phyloP scores from a whole-genome alignment of 495 filamentous ascomycete species.

The Tuber magnatum region DNA sequence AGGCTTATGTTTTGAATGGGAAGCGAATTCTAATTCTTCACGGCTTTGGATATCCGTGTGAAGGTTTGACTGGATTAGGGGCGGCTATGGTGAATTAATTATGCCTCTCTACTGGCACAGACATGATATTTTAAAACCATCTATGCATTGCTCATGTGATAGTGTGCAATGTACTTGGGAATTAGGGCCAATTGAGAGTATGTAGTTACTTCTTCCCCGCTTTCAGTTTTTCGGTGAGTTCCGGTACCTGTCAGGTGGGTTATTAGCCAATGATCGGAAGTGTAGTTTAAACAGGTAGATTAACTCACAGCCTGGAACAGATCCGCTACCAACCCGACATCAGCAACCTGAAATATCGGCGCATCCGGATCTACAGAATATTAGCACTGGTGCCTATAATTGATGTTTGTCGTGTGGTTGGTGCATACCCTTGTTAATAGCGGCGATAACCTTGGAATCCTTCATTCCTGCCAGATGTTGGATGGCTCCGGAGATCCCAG shows the following conservation, averaged over 20 bases:
- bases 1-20: neutral
- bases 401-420: neutral
- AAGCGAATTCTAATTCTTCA: neutral
- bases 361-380: conserved; percentile 63
- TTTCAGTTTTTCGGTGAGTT: conserved; percentile 92
- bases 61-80: neutral
- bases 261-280: conserved; percentile 13
- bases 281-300: neutral
- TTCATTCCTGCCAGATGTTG: conserved; percentile 99
- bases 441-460: conserved; percentile 98
- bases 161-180: neutral
- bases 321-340: conserved; percentile 91
- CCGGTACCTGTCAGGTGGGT: conserved; percentile 52
- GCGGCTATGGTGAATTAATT: neutral
- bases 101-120: neutral
- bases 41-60: neutral
- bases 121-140: neutral
- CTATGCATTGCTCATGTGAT: neutral
- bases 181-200: neutral
- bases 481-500: conserved; percentile 93
- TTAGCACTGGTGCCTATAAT: neutral
- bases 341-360: conserved; percentile 96
- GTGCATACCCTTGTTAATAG: conserved; percentile 70
- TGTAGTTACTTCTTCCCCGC: conserved; percentile 45
- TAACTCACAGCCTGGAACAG: conserved; percentile 68